These are phyloP conservation scores for Linderniella brevidens DNA, from an alignment of 257 asterid species.

Conservation along the genomic window DNA sequence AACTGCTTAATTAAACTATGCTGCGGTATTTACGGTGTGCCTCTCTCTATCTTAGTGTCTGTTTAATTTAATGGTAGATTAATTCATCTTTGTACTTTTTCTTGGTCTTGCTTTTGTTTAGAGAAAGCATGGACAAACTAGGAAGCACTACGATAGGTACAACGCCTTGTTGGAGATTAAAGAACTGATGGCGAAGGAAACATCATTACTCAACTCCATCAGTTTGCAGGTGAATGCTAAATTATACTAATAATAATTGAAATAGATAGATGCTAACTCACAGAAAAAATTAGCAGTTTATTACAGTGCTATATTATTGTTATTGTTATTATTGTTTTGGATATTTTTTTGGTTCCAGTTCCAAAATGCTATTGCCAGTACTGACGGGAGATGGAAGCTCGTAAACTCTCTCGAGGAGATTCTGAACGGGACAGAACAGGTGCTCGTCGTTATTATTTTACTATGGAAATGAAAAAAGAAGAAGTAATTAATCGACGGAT, in stretches of 20 bases:
- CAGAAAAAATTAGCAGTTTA: no score
- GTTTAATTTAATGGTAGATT: no score
- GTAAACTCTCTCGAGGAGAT: slow-evolving; percentile 60
- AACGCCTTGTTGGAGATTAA: slow-evolving; percentile 69
- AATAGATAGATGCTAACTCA: no score
- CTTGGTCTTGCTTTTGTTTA: slow-evolving; percentile 22
- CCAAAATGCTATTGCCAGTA: slow-evolving; percentile 57
- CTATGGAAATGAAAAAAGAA: not conserved
- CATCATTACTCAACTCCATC: slow-evolving; percentile 65
- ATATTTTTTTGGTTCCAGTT: slow-evolving; percentile 26
- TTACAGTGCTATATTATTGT: no score
- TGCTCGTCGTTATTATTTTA: slow-evolving; percentile 9
- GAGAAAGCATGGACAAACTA: slow-evolving; percentile 58
- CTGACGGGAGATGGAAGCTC: slow-evolving; percentile 52
- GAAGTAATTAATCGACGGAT: not conserved
- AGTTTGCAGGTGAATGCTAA: slow-evolving; percentile 47
- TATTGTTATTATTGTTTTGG: slow-evolving; percentile 4
- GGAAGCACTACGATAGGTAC: slow-evolving; percentile 58
- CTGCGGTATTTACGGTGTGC: no score
- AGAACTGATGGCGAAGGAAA: slow-evolving; percentile 77
- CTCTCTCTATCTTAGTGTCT: no score
- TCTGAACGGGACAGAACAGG: slow-evolving; percentile 60
- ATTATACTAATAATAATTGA: not conserved
- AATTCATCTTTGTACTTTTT: no score
- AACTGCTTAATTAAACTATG: slow-evolving; percentile 5